phyloP scores from a whole-genome alignment of 2,329 filamentous ascomycete genomes.

The Cladosporium colombiae region DNA sequence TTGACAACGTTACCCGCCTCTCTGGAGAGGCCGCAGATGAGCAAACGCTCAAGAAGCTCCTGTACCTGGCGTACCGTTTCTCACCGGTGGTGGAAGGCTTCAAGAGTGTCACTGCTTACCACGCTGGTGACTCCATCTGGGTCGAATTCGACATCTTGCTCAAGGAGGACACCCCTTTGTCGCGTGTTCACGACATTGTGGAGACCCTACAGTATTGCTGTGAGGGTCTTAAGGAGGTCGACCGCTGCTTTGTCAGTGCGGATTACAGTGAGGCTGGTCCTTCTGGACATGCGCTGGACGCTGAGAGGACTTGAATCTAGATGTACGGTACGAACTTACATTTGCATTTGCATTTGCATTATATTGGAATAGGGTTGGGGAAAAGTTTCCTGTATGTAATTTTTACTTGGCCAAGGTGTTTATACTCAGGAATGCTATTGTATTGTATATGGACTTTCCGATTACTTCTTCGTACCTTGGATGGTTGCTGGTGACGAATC shows the following conservation, averaged over 20 bases:
- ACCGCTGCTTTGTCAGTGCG: slow-evolving; percentile 54
- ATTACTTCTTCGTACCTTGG: background rate
- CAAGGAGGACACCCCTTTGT: slow-evolving; percentile 54
- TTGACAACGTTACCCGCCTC: slow-evolving; percentile 60
- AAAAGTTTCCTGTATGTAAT: slow-evolving; percentile 1
- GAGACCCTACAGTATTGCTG: slow-evolving; percentile 65
- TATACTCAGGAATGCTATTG: background rate
- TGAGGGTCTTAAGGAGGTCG: slow-evolving; percentile 56
- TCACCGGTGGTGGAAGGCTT: slow-evolving; percentile 39
- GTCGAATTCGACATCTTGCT: slow-evolving; percentile 63
- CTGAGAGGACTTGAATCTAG: slow-evolving; percentile 19
- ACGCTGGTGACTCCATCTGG: slow-evolving; percentile 64
- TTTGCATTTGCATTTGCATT: slow-evolving; percentile 1
- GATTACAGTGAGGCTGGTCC: slow-evolving; percentile 49
- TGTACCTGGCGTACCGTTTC: slow-evolving; percentile 57
- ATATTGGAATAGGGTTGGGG: background rate
- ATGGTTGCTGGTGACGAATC: background rate
- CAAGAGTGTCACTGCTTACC: slow-evolving; percentile 54
- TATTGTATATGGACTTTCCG: background rate
- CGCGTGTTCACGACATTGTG: slow-evolving; percentile 59
- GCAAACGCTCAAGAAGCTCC: slow-evolving; percentile 56
- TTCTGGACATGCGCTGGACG: slow-evolving; percentile 43
- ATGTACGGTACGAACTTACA: background rate
- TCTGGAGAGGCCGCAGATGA: slow-evolving; percentile 59
- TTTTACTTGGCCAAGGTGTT: background rate